Evolutionary conservation across 495 filamentous ascomycete genomes (phyloP).

Genomic region (Penicillium manginii): DNA sequence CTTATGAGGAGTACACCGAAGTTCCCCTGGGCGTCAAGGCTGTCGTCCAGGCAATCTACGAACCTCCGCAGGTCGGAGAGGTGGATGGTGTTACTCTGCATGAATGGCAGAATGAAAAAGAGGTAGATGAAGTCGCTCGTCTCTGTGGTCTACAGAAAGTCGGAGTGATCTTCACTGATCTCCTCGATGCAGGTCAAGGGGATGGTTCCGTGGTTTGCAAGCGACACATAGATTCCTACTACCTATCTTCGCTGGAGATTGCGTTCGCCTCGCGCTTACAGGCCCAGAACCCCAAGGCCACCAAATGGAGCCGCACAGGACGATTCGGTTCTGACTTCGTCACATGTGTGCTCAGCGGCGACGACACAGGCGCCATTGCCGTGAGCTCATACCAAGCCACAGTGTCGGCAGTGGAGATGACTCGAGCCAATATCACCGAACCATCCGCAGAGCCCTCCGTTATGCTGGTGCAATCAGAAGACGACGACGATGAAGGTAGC

Average conservation of each 20-base stretch:
- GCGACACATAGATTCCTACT: slow-evolving; percentile 93
- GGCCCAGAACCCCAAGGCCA: slow-evolving; percentile 82
- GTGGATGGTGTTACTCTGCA: slow-evolving; percentile 87
- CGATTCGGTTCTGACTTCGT: slow-evolving; percentile 96
- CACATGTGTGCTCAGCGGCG: slow-evolving; percentile 90
- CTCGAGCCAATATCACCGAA: slow-evolving; percentile 91
- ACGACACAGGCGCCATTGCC: slow-evolving; percentile 83
- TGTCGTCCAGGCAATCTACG: slow-evolving; percentile 96
- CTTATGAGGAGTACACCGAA: slow-evolving; percentile 87
- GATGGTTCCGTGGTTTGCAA: slow-evolving; percentile 91
- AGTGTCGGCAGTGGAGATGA: slow-evolving; percentile 95
- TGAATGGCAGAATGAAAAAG: slow-evolving; percentile 85
- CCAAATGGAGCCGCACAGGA: slow-evolving; percentile 96
- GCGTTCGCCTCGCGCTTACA: slow-evolving; percentile 87
- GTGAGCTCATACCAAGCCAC: slow-evolving; percentile 94
- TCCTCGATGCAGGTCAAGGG: slow-evolving; percentile 78
- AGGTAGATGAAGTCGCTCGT: slow-evolving; percentile 78
- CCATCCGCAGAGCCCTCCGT: slow-evolving; percentile 89
- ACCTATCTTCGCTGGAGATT: slow-evolving; percentile 89
- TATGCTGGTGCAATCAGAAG: slow-evolving; percentile 94
- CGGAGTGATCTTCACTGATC: slow-evolving; percentile 94
- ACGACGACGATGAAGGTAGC: slow-evolving; percentile 72
- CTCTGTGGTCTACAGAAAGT: slow-evolving; percentile 88
- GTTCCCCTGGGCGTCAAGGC: slow-evolving; percentile 95
- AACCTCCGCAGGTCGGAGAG: slow-evolving; percentile 90